Evolutionary conservation across 2,329 filamentous ascomycete species (phyloP).

Genomic region (Incumbomyces lentus): DNA sequence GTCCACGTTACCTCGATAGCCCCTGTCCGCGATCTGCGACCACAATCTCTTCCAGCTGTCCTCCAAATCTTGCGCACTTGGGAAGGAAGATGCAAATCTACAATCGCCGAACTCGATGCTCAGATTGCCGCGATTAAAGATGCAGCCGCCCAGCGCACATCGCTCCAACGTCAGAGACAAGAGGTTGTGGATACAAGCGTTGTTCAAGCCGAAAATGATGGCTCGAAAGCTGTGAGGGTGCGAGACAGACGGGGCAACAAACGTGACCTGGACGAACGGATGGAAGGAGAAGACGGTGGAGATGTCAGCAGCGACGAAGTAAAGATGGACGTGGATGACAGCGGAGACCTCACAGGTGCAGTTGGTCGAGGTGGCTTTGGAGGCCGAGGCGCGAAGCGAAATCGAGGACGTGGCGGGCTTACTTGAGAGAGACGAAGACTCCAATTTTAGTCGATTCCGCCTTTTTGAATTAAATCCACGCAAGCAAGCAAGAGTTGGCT

Average conservation of each 20-base stretch:
- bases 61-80: slow-evolving; percentile 60
- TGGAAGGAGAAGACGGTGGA: slow-evolving; percentile 25
- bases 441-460: no score
- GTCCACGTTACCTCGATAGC: slow-evolving; percentile 73
- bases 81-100: slow-evolving; percentile 65
- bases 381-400: slow-evolving; percentile 17
- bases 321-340: slow-evolving; percentile 24
- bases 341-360: slow-evolving; percentile 12
- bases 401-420: slow-evolving; percentile 14
- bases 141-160: slow-evolving; percentile 45
- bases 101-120: slow-evolving; percentile 62
- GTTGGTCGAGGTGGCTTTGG: slow-evolving; percentile 3
- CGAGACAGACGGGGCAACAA: slow-evolving; percentile 25
- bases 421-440: neutral
- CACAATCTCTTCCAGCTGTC: slow-evolving; percentile 59
- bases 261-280: slow-evolving; percentile 32
- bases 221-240: slow-evolving; percentile 6
- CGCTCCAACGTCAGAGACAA: slow-evolving; percentile 40
- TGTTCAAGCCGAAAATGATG: slow-evolving; percentile 26
- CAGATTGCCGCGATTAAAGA: slow-evolving; percentile 60
- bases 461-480: no score
- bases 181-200: slow-evolving; percentile 42
- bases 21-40: slow-evolving; percentile 74
- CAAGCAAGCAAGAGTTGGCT: no score
- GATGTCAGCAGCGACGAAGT: slow-evolving; percentile 20